These are phyloP conservation scores for Serendipita sp. DNA, from an alignment of 768 basidiomycete species.

Conservation along the genomic window DNA sequence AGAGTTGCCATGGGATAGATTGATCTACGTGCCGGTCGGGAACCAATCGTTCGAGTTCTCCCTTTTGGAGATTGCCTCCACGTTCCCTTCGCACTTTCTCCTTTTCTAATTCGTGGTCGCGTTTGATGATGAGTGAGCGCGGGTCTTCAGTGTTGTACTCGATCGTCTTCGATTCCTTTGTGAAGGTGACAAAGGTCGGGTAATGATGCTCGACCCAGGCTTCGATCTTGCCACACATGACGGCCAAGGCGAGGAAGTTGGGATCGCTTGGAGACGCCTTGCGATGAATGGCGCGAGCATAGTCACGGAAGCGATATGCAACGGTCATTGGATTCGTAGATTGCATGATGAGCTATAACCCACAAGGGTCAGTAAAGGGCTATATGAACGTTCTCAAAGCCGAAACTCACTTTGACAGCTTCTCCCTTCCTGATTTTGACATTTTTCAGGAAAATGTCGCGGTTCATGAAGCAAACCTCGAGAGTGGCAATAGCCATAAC, in stretches of 20 bases:
- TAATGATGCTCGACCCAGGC: slow-evolving; percentile 88
- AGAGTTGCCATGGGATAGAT: slow-evolving; percentile 5
- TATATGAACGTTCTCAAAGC: neutral
- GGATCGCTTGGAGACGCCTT: slow-evolving; percentile 72
- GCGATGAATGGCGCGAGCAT: slow-evolving; percentile 65
- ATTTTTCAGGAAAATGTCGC: slow-evolving; percentile 65
- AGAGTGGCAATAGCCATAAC: slow-evolving; percentile 95
- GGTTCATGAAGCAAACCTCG: slow-evolving; percentile 86
- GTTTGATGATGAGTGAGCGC: slow-evolving; percentile 19
- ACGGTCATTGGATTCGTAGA: slow-evolving; percentile 89
- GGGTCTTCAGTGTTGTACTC: slow-evolving; percentile 19
- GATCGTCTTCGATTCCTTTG: slow-evolving; percentile 11
- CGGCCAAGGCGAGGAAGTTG: slow-evolving; percentile 63
- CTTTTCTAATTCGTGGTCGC: slow-evolving; percentile 15
- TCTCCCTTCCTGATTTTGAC: slow-evolving; percentile 91
- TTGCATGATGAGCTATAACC: slow-evolving; percentile 65
- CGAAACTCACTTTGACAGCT: slow-evolving; percentile 53
- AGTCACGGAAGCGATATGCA: slow-evolving; percentile 71
- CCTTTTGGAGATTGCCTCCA: slow-evolving; percentile 10
- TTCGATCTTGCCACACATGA: slow-evolving; percentile 86
- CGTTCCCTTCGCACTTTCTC: slow-evolving; percentile 12
- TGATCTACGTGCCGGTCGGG: slow-evolving; percentile 5
- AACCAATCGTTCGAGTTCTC: slow-evolving; percentile 6
- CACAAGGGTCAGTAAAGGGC: neutral
- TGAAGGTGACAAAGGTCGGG: slow-evolving; percentile 65